phyloP scores from a whole-genome alignment of 1,284 basidiomycete genomes.

The Ustilago loliicola region DNA sequence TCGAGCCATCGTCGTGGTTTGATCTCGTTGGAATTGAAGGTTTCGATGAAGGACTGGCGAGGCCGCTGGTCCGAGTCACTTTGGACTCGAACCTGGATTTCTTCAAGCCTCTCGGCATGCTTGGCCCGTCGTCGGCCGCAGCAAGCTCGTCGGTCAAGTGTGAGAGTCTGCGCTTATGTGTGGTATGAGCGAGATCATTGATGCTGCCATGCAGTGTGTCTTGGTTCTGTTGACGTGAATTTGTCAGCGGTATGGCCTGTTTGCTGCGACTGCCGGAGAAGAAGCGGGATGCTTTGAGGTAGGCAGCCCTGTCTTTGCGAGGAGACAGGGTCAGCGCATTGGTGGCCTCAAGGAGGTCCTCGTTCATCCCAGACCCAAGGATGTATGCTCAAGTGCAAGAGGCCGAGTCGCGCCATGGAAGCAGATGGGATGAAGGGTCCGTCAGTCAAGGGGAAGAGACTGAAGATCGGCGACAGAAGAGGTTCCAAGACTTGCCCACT shows the following conservation, averaged over 20 bases:
- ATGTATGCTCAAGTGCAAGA: conserved; percentile 6
- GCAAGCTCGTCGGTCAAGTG: not conserved
- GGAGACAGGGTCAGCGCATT: conserved; percentile 32
- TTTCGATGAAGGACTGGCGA: not conserved
- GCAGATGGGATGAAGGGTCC: not conserved
- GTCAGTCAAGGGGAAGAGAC: not conserved
- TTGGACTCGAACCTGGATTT: conserved; percentile 9
- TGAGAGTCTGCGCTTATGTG: not conserved
- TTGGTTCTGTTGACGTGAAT: conserved; percentile 7
- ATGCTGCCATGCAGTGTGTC: not conserved
- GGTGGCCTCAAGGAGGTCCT: conserved; percentile 28
- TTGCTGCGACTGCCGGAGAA: not conserved
- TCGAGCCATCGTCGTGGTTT: conserved; percentile 1
- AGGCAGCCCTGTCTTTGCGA: conserved; percentile 10
- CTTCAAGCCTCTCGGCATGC: conserved; percentile 25
- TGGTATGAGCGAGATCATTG: not conserved
- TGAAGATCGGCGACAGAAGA: not conserved
- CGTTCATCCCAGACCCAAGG: conserved; percentile 25
- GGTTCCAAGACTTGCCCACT: not conserved
- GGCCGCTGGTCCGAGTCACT: not conserved
- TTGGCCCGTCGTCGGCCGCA: not conserved
- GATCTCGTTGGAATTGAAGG: not conserved
- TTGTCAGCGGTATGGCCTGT: not conserved
- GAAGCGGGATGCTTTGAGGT: not conserved
- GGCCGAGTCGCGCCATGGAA: conserved; percentile 2